Conservation (phyloP, 208 protist genomes). For the Jaenimonas drosophilae region DNA sequence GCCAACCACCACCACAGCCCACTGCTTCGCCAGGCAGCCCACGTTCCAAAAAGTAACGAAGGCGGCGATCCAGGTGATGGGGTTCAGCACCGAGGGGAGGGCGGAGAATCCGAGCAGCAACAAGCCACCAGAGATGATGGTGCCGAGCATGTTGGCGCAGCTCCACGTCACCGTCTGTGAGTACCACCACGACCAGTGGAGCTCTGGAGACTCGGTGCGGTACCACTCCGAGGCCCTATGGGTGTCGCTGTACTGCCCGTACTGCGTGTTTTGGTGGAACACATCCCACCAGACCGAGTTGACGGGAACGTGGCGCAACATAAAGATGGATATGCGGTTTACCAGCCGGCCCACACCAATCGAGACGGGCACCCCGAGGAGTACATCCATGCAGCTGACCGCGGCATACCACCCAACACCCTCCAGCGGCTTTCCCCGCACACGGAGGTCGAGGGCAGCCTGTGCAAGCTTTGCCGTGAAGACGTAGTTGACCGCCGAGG, state of each 20-base stretch:
- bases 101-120: constrained; percentile 22
- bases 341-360: constrained; percentile 17
- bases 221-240: constrained; percentile 14
- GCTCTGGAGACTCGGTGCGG: constrained; percentile 4
- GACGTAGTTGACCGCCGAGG: constrained; percentile 20
- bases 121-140: constrained; percentile 14
- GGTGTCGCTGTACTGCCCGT: constrained; percentile 23
- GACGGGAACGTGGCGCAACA: constrained; percentile 1
- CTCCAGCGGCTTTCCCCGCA: constrained; percentile 22
- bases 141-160: constrained; percentile 16
- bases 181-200: constrained; percentile 28
- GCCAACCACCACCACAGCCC: constrained; percentile 18
- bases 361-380: constrained; percentile 20
- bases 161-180: constrained; percentile 32
- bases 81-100: constrained; percentile 15
- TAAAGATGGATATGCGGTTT: constrained; percentile 7
- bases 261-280: constrained; percentile 17
- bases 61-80: constrained; percentile 28
- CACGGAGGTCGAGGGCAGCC: constrained; percentile 9
- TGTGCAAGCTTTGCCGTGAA: constrained; percentile 25
- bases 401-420: constrained; percentile 41
- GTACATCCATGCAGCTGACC: constrained; percentile 18
- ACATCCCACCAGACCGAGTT: constrained; percentile 9
- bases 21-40: constrained; percentile 31
- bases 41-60: constrained; percentile 24